phyloP scores from a whole-genome alignment of 2,329 filamentous ascomycete genomes.

The Magnaporthales sp. region DNA sequence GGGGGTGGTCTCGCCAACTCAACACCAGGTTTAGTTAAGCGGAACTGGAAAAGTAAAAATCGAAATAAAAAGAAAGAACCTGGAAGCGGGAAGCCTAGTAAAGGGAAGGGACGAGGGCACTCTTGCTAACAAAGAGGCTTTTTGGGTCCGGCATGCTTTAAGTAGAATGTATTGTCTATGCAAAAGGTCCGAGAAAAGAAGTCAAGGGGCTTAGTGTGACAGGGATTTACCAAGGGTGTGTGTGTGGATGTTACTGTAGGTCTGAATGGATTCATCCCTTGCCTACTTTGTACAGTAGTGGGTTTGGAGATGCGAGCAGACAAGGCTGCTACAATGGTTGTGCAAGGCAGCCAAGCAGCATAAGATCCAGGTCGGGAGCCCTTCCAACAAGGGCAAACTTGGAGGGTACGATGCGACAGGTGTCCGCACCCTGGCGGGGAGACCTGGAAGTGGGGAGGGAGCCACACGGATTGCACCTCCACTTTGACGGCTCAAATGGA shows the following conservation, averaged over 20 bases:
- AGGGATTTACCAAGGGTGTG: not conserved
- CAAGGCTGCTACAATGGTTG: not conserved
- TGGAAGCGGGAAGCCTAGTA: not conserved
- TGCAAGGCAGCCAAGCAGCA: not conserved
- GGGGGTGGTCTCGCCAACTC: not conserved
- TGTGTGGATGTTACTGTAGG: not conserved
- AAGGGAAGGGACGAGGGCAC: not conserved
- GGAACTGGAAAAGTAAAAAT: conserved; percentile 17
- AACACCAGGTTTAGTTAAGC: conserved; percentile 12
- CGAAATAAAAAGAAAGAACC: conserved; percentile 20
- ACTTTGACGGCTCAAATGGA: too few relatives aligned
- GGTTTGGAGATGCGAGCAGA: not conserved
- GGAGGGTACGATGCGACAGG: not conserved
- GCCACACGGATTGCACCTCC: not conserved
- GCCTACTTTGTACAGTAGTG: too few relatives aligned
- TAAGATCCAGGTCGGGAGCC: not conserved
- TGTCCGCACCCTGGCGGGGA: too few relatives aligned
- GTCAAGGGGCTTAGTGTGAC: not conserved
- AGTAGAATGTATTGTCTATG: conserved; percentile 6
- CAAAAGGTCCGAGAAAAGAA: not conserved
- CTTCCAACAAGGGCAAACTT: not conserved
- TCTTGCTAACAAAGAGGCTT: not conserved
- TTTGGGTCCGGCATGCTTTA: conserved; percentile 8
- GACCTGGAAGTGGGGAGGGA: not conserved
- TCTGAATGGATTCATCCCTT: not conserved